Percentiles rank a stretch among this genome's conserved stretches.
These are phyloP conservation scores for Lentinus brumalis DNA, from an alignment of 768 basidiomycete genomes.

Conservation along the genomic window DNA sequence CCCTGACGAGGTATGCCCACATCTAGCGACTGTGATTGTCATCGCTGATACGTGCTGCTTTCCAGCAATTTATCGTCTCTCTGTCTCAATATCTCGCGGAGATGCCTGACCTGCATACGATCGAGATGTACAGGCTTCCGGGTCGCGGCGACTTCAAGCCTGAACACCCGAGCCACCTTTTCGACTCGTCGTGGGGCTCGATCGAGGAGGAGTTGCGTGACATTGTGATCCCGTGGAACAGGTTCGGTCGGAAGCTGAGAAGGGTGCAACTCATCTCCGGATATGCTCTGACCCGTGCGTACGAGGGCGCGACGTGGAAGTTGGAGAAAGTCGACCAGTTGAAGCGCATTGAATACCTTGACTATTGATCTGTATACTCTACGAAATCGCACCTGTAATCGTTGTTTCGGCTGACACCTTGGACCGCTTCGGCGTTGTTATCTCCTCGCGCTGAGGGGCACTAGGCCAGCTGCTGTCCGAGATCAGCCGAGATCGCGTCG, in stretches of 20 bases:
- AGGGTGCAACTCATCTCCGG: conserved; percentile 45
- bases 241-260: conserved; percentile 39
- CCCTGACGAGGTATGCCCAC: conserved; percentile 43
- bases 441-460: too few species aligned
- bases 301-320: conserved; percentile 38
- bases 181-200: conserved; percentile 21
- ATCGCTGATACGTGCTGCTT: not conserved
- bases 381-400: too few species aligned
- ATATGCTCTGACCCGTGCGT: conserved; percentile 42
- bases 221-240: conserved; percentile 46
- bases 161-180: conserved; percentile 18
- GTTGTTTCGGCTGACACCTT: too few species aligned
- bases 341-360: conserved; percentile 11
- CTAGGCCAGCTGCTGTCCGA: too few species aligned
- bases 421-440: too few species aligned
- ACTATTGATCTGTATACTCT: conserved; percentile 2
- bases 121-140: conserved; percentile 38
- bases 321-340: conserved; percentile 3
- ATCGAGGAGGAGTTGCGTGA: conserved; percentile 36
- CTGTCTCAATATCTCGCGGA: conserved; percentile 44
- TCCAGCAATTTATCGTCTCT: conserved; percentile 41
- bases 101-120: conserved; percentile 39
- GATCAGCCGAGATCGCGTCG: too few species aligned
- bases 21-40: not conserved
- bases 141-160: not conserved